phyloP scores from a whole-genome alignment of 345 rosid genomes.

The Brassica incana region DNA sequence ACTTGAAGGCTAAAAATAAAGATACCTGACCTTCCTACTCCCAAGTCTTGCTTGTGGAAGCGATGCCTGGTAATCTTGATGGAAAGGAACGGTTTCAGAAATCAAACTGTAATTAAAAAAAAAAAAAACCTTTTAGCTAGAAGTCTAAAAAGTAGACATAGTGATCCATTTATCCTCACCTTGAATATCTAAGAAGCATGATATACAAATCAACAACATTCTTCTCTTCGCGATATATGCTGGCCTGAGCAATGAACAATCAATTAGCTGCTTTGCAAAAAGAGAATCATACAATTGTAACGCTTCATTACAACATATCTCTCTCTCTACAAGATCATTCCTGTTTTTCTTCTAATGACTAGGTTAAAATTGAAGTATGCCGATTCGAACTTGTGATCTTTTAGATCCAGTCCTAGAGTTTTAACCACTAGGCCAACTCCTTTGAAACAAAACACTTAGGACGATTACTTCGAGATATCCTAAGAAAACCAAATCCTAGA shows the following conservation, averaged over 20 bases:
- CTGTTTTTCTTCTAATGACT: no score
- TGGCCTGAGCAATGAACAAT: constrained; percentile 56
- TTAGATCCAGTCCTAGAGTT: background rate
- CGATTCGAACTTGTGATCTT: no score
- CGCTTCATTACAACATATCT: background rate
- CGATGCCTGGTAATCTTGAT: constrained; percentile 71
- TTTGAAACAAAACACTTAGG: background rate
- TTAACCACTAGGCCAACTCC: background rate
- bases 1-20: constrained; percentile 8
- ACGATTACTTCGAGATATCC: background rate
- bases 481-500: constrained; percentile 7
- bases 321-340: background rate
- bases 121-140: constrained; percentile 16
- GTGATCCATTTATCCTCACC: constrained; percentile 44
- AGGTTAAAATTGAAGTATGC: no score
- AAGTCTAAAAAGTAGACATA: background rate
- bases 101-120: constrained; percentile 63
- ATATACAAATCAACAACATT: constrained; percentile 88
- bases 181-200: constrained; percentile 86
- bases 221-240: constrained; percentile 78
- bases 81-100: constrained; percentile 91
- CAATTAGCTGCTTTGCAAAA: background rate
- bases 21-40: constrained; percentile 68
- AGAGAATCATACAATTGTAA: background rate
- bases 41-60: constrained; percentile 56